phyloP scores from a whole-genome alignment of 2,329 filamentous ascomycete genomes.

The Ramularia endophylla region DNA sequence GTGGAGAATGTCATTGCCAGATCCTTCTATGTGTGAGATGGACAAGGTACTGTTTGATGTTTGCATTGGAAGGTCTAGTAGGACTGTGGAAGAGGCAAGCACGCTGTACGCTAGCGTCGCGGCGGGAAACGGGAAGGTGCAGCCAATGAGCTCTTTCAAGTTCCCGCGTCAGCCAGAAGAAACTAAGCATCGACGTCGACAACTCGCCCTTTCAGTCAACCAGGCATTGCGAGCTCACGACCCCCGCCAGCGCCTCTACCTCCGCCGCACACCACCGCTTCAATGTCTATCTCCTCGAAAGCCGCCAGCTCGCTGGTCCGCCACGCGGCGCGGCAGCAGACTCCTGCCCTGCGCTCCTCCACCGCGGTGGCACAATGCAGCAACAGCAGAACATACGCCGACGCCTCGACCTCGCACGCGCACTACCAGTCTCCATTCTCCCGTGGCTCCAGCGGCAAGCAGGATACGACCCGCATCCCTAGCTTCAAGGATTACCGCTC shows the following conservation, averaged over 20 bases:
- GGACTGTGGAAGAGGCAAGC: too few species aligned
- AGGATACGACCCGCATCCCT: constrained; percentile 66
- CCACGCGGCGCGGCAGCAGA: constrained; percentile 41
- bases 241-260: constrained; percentile 10
- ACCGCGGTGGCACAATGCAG: constrained; percentile 40
- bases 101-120: too few species aligned
- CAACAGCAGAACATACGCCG: constrained; percentile 32
- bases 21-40: too few species aligned
- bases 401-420: constrained; percentile 34
- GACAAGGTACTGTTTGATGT: too few species aligned
- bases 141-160: too few species aligned
- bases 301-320: constrained; percentile 43
- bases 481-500: constrained; percentile 84
- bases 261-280: constrained; percentile 28
- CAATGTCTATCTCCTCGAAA: constrained; percentile 46
- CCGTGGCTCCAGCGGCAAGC: constrained; percentile 30
- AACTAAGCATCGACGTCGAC: too few species aligned
- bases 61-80: too few species aligned
- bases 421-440: constrained; percentile 53
- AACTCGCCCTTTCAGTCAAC: too few species aligned
- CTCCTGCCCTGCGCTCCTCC: constrained; percentile 42
- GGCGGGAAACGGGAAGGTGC: too few species aligned
- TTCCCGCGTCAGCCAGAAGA: too few species aligned
- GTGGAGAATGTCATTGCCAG: too few species aligned
- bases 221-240: constrained; percentile 10